Percentiles rank a stretch among this genome's conserved stretches.
Evolutionary conservation across 2,329 filamentous ascomycete genomes (phyloP).

Genomic region (Cordyceps fumosorosea): DNA sequence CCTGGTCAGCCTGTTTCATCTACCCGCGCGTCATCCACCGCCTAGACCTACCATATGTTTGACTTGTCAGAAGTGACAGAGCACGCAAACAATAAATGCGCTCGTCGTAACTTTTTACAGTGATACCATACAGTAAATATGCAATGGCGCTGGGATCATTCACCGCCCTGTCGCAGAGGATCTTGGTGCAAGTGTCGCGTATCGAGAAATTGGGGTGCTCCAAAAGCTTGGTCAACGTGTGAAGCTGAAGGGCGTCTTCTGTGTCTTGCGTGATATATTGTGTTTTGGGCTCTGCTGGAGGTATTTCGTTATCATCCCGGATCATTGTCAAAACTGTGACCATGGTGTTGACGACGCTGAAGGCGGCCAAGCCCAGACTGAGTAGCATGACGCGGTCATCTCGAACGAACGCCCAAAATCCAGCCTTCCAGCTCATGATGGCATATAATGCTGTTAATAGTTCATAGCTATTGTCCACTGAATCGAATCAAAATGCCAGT

Average conservation of each 20-base stretch:
- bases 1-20: conserved; percentile 15
- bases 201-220: conserved; percentile 68
- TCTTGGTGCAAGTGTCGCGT: conserved; percentile 58
- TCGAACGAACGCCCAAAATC: conserved; percentile 28
- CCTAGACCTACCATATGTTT: conserved; percentile 25
- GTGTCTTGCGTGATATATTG: conserved; percentile 70
- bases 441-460: conserved; percentile 11
- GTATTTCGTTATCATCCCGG: conserved; percentile 60
- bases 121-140: conserved; percentile 51
- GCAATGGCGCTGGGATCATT: conserved; percentile 50
- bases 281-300: conserved; percentile 56
- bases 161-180: conserved; percentile 49
- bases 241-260: conserved; percentile 61
- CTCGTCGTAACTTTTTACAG: conserved; percentile 50
- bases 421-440: conserved; percentile 38
- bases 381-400: conserved; percentile 50
- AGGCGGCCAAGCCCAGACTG: conserved; percentile 50
- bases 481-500: too few relatives aligned
- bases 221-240: conserved; percentile 61
- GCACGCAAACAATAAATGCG: conserved; percentile 51
- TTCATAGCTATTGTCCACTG: neutral
- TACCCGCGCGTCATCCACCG: neutral
- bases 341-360: conserved; percentile 52
- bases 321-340: conserved; percentile 52
- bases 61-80: conserved; percentile 46